Evolutionary conservation across 2,329 filamentous ascomycete species (phyloP), one percentile per base, ranked within the genome.

Genomic region (Microthyrium microscopicum): DNA sequence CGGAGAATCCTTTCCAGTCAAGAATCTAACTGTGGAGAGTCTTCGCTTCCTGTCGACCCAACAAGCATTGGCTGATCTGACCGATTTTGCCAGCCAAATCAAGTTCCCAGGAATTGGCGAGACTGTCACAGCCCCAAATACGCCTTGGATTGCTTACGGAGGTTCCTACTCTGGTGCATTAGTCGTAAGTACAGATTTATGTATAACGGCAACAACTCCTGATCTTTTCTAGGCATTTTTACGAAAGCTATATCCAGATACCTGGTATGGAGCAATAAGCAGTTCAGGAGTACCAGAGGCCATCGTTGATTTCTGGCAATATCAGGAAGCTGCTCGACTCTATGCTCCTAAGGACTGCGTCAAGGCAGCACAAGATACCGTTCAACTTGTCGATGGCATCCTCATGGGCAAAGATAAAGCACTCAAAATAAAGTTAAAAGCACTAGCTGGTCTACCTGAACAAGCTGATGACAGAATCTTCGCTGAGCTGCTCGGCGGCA

Each of bases 91-190:
- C 0, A 55, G 69, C 39, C 66, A 89, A 41, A 64, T 84, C 27
- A 59, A 70, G 34, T 84, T 84, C 39, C 62, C 70, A 0, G 80
- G 81, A 0, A 54, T 83, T 4, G 73, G 79, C 46, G 55, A 79
- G 40, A 66, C 83, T 41, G 55, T 87, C 22, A 81, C 70, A 0
- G 68, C 79, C 0, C 57, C 68, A 1, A 63, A 60, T 3, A 73
- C 71, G 0, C 69, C 82, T 0, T 89, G 76, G 56, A 75, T 91
- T 37, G 71, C 71, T 0, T 91, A 91, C 40, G 83, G 83, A 2
- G 82, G 82, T 1, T 84, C 77, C 0, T 91, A 91, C 46, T 79
- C 82, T 0, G 83, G 83, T 3, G 76, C 75, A 0, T 77, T 85
- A 42, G 77, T 73, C 7, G 22, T 25, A 12, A 25, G 22, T 25